phyloP scores from a whole-genome alignment of 257 asterid species.

The Solanum tarijense region DNA sequence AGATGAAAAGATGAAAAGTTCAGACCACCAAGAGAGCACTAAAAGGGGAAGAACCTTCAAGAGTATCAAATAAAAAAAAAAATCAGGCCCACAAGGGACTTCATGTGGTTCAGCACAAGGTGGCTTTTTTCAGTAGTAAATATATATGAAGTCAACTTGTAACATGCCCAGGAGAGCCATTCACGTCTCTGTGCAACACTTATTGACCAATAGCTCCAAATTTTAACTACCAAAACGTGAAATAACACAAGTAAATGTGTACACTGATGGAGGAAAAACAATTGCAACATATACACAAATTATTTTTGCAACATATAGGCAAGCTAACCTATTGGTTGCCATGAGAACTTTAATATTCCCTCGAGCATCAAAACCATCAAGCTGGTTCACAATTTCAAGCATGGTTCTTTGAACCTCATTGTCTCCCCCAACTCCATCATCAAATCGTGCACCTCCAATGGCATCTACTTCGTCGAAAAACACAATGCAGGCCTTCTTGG shows the following conservation, averaged over 20 bases:
- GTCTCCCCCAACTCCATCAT: constrained; percentile 97
- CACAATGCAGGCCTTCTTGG: constrained; percentile 95
- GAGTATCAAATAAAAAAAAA: background rate
- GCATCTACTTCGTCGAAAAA: constrained; percentile 97
- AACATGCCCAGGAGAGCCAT: background rate
- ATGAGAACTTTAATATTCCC: constrained; percentile 95
- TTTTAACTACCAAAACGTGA: background rate
- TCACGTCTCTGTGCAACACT: background rate
- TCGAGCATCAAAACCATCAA: constrained; percentile 98
- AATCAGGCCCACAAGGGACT: background rate
- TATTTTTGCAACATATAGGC: background rate
- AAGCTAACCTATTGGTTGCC: constrained; percentile 85
- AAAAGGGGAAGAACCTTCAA: background rate
- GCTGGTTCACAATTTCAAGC: constrained; percentile 98
- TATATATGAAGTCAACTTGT: background rate
- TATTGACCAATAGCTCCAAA: background rate
- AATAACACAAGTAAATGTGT: background rate
- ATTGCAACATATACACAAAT: background rate
- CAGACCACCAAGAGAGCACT: background rate
- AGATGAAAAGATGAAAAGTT: background rate
- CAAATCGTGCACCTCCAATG: constrained; percentile 96
- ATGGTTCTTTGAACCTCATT: constrained; percentile 97
- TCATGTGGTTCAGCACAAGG: background rate
- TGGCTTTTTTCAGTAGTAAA: background rate
- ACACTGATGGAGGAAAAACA: background rate